These are phyloP conservation scores for Talaromyces sp. DNA, from an alignment of 2,329 filamentous ascomycete species.

Conservation along the genomic window DNA sequence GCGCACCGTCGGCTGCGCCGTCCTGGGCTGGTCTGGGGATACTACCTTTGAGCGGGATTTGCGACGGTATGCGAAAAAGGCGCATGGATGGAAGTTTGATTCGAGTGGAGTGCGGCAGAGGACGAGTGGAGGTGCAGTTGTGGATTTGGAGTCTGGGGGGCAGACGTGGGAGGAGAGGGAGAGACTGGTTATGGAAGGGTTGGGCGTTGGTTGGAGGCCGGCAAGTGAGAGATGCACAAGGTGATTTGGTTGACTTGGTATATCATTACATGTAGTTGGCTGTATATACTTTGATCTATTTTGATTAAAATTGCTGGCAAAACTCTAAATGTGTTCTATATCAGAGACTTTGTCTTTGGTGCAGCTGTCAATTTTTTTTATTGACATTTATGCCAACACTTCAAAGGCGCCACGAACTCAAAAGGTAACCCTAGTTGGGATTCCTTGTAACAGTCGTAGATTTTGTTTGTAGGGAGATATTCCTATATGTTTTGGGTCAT, in stretches of 20 bases:
- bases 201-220: slow-evolving; percentile 63
- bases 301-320: too few relatives aligned
- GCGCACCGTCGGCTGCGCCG: slow-evolving; percentile 80
- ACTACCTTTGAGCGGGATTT: slow-evolving; percentile 88
- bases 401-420: too few relatives aligned
- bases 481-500: too few relatives aligned
- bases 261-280: too few relatives aligned
- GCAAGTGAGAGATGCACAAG: slow-evolving; percentile 65
- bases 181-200: slow-evolving; percentile 69
- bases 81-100: slow-evolving; percentile 77
- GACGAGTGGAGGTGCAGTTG: slow-evolving; percentile 58
- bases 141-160: slow-evolving; percentile 59
- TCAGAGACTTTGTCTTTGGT: too few relatives aligned
- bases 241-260: slow-evolving; percentile 26
- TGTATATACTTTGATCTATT: too few relatives aligned
- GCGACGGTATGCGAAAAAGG: slow-evolving; percentile 69
- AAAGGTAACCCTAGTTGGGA: too few relatives aligned
- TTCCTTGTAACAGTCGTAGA: too few relatives aligned
- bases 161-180: slow-evolving; percentile 66
- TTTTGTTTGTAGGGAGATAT: too few relatives aligned
- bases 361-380: too few relatives aligned
- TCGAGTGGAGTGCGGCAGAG: slow-evolving; percentile 75
- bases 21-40: slow-evolving; percentile 82
- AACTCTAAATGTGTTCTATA: too few relatives aligned
- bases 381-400: too few relatives aligned